These are phyloP conservation scores for Senecio squalidus DNA, from an alignment of 140 eudicot species.

Conservation along the genomic window DNA sequence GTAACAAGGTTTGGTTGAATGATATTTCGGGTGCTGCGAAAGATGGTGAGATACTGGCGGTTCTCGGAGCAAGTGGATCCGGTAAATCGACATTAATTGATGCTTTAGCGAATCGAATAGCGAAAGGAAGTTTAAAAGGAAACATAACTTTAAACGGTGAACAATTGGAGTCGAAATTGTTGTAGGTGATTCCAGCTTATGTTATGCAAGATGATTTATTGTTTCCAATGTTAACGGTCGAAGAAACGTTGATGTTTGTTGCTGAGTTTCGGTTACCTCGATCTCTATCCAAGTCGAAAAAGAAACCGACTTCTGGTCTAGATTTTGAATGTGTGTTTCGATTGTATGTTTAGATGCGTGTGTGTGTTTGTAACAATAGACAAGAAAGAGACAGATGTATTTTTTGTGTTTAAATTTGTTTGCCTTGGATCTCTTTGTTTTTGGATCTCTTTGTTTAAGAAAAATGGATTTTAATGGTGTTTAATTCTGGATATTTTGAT, in stretches of 20 bases:
- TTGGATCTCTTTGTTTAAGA: too few relatives aligned
- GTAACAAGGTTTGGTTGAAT: constrained; percentile 33
- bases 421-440: too few relatives aligned
- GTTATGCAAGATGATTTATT: constrained; percentile 84
- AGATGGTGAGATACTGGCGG: constrained; percentile 54
- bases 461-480: too few relatives aligned
- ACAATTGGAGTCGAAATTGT: constrained; percentile 45
- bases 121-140: constrained; percentile 68
- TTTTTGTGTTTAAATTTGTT: too few relatives aligned
- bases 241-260: constrained; percentile 73
- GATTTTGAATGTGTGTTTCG: too few relatives aligned
- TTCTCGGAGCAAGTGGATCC: constrained; percentile 52
- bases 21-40: constrained; percentile 47
- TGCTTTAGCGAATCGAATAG: constrained; percentile 70
- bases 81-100: constrained; percentile 67
- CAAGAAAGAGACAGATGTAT: too few relatives aligned
- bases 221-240: constrained; percentile 75
- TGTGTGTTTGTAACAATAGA: too few relatives aligned
- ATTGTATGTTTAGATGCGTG: too few relatives aligned
- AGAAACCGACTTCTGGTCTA: constrained; percentile 61
- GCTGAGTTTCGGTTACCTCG: constrained; percentile 75
- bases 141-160: constrained; percentile 58
- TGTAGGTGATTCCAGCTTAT: constrained; percentile 71
- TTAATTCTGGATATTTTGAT: too few relatives aligned
- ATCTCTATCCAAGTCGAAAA: constrained; percentile 53